Evolutionary conservation across 176 grass and related monocot genomes (phyloP).

Genomic region (Bromus sterilis): DNA sequence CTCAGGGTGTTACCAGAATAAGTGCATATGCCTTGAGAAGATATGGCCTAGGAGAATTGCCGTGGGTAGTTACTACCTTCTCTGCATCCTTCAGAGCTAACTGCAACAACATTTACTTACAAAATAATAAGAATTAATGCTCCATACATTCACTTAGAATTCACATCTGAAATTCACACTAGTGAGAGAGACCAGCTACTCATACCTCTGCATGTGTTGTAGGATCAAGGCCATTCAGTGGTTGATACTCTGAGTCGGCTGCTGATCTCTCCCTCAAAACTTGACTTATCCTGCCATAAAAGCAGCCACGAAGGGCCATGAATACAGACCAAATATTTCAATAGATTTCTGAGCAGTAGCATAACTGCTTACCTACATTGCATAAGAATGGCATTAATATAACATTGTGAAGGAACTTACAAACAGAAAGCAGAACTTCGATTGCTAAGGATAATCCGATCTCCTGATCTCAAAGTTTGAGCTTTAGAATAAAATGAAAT

Average conservation of each 20-base stretch:
- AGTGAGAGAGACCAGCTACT: not conserved
- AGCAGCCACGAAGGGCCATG: slow-evolving; percentile 1
- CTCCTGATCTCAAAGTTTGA: slow-evolving; percentile 62
- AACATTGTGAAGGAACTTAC: slow-evolving; percentile 47
- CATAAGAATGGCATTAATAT: not conserved
- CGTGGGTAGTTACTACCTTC: slow-evolving; percentile 49
- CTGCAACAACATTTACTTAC: slow-evolving; percentile 34
- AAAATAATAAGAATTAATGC: slow-evolving; percentile 1
- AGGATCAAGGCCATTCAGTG: slow-evolving; percentile 91
- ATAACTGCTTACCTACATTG: slow-evolving; percentile 5
- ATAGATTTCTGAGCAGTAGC: not conserved
- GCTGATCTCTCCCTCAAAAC: slow-evolving; percentile 73
- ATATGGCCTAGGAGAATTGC: slow-evolving; percentile 65
- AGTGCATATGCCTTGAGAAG: slow-evolving; percentile 85
- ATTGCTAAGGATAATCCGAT: slow-evolving; percentile 75
- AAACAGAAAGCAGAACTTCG: slow-evolving; percentile 84
- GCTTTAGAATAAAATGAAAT: slow-evolving; percentile 86
- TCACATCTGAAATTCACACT: not conserved
- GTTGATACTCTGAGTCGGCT: slow-evolving; percentile 80
- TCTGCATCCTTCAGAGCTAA: slow-evolving; percentile 92
- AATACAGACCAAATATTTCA: slow-evolving; percentile 25
- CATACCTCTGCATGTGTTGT: slow-evolving; percentile 93
- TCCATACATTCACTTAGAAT: slow-evolving; percentile 11
- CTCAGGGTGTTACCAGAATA: slow-evolving; percentile 60
- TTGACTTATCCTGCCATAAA: slow-evolving; percentile 63